Conservation (phyloP, 352 stramenopile species). For the Phytophthora macrochlamydospora region DNA sequence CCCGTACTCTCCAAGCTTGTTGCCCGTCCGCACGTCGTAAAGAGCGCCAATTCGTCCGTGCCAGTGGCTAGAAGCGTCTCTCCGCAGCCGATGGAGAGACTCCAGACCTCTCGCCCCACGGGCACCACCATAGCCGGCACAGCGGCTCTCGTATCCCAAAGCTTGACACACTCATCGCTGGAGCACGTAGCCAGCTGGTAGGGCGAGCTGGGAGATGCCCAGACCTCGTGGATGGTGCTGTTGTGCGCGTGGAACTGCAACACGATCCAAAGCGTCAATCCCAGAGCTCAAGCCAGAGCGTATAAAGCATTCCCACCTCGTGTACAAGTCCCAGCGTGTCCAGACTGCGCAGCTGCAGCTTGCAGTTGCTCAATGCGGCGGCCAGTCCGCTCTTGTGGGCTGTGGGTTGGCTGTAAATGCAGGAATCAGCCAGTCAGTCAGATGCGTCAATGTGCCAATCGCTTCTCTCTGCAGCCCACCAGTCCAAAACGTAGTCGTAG, state of each 20-base stretch:
- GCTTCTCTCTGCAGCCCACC: conserved; percentile 18
- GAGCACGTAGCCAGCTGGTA: conserved; percentile 83
- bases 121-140: conserved; percentile 66
- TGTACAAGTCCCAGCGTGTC: conserved; percentile 68
- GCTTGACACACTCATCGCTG: conserved; percentile 85
- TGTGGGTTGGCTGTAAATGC: conserved; percentile 53
- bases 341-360: conserved; percentile 71
- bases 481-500: conserved; percentile 87
- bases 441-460: neutral
- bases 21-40: conserved; percentile 81
- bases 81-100: conserved; percentile 69
- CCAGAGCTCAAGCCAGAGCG: neutral
- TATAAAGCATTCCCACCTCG: conserved; percentile 34
- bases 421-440: neutral
- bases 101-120: conserved; percentile 80
- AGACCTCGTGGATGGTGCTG: conserved; percentile 84
- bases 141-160: conserved; percentile 78
- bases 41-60: conserved; percentile 80
- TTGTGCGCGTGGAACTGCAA: conserved; percentile 74
- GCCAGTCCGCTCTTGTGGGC: conserved; percentile 61
- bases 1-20: conserved; percentile 79
- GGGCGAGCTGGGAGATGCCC: conserved; percentile 64
- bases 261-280: neutral
- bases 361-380: conserved; percentile 70
- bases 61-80: conserved; percentile 79